phyloP scores from a whole-genome alignment of 441 rosid genomes.

The Brassica hybrid region DNA sequence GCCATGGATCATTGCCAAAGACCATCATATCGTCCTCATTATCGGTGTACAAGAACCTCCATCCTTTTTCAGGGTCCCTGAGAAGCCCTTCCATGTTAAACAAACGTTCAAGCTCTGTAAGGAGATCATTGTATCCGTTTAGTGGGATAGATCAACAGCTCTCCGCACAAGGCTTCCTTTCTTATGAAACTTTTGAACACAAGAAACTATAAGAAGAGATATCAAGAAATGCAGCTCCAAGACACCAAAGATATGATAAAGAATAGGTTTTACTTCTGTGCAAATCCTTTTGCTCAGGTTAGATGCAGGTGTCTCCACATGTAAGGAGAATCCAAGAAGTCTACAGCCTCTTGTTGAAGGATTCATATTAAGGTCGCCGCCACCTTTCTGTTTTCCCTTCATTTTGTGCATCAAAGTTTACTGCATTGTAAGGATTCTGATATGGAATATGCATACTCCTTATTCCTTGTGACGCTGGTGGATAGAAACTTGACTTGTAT shows the following conservation, averaged over 20 bases:
- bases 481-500: slow-evolving; percentile 55
- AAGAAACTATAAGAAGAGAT: slow-evolving; percentile 14
- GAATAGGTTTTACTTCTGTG: slow-evolving; percentile 66
- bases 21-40: slow-evolving; percentile 93
- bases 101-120: slow-evolving; percentile 70
- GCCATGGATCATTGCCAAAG: slow-evolving; percentile 91
- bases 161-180: slow-evolving; percentile 93
- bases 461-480: slow-evolving; percentile 47
- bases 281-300: slow-evolving; percentile 88
- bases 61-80: slow-evolving; percentile 73
- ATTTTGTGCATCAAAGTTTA: slow-evolving; percentile 13
- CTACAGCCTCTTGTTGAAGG: slow-evolving; percentile 57
- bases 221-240: slow-evolving; percentile 10
- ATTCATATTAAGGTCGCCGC: slow-evolving; percentile 42
- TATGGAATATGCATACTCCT: slow-evolving; percentile 53
- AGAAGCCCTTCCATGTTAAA: slow-evolving; percentile 88
- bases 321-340: slow-evolving; percentile 81
- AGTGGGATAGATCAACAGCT: slow-evolving; percentile 84
- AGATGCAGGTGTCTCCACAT: slow-evolving; percentile 56
- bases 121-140: slow-evolving; percentile 65
- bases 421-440: slow-evolving; percentile 35
- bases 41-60: slow-evolving; percentile 88
- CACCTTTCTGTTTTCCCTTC: slow-evolving; percentile 47
- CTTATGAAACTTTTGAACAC: slow-evolving; percentile 95
- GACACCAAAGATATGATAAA: slow-evolving; percentile 17